Base-by-base conservation (phyloP, 2,329 filamentous ascomycete genomes). In the Emergomyces pasteurianus region DNA sequence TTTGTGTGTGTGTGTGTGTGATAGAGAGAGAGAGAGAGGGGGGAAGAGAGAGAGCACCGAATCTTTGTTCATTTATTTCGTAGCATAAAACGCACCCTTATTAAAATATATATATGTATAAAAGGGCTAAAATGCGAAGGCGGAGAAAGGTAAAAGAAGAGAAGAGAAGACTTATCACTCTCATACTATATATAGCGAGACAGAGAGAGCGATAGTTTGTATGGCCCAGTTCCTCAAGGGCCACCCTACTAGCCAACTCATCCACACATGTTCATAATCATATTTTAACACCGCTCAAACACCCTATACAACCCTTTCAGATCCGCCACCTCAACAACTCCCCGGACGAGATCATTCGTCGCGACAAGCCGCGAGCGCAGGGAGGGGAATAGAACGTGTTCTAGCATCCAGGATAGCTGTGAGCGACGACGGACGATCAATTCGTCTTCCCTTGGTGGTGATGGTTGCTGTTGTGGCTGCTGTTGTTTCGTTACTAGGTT, bases 221-320 rank as follows among this genome's bases (percentile, higher is more conserved):
- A n/a, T n/a, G n/a, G n/a, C n/a, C n/a, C n/a, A n/a, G n/a, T n/a
- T n/a, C 7, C 3, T 7, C 3, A 7, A 7, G 31, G 7, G 7
- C 7, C 7, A 3, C 7, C 7, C 31, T 3, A 31, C 31, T 7
- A 3, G 7, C 31, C 7, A 43, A n/a, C 9, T 9, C 21, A 12
- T n/a, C 2, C 12, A 28, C 28, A 5, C 8, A 57, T 16, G 36
- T 54, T 47, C 55, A 38, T 47, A 31, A 42, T 28, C 49, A 60
- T 58, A 36, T 42, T 7, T 83, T 73, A 97, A 73, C 94, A 97
- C 60, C 94, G 80, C 76, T 99, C 94, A 79, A 99, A 99, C 2
- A 97, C 92, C 53, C 89, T 80, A 74, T 99, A 99, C 61, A 99
- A 72, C 0, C 92, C 91, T 74, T 96, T 97, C 62, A 97, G 74